Percentiles rank a stretch among this genome's conserved stretches.
These are phyloP conservation scores for Colletotrichum lentis DNA, from an alignment of 2,329 filamentous ascomycete species.

Conservation along the genomic window DNA sequence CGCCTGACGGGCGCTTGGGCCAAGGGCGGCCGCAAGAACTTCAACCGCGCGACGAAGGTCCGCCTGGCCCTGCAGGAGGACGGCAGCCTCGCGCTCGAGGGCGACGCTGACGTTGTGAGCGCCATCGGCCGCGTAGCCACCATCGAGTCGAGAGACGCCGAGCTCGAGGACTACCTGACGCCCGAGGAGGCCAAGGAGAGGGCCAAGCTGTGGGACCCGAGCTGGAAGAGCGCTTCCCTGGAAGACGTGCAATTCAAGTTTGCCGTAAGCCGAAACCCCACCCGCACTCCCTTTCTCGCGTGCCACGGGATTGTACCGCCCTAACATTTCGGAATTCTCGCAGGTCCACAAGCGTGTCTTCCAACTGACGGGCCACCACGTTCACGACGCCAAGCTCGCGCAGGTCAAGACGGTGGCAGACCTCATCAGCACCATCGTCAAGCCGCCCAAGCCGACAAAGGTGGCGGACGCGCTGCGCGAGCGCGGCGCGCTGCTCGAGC, in stretches of 20 bases:
- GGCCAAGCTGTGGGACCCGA: constrained; percentile 57
- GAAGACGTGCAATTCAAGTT: constrained; percentile 71
- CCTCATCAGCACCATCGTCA: constrained; percentile 63
- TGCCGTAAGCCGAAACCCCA: constrained; percentile 64
- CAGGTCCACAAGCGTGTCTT: constrained; percentile 83
- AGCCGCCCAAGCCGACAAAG: constrained; percentile 65
- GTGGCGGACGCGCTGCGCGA: constrained; percentile 67
- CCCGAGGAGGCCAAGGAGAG: constrained; percentile 54
- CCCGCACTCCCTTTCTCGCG: neutral
- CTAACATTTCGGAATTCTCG: neutral
- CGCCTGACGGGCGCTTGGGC: constrained; percentile 43
- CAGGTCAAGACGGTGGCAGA: constrained; percentile 62
- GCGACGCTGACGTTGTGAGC: constrained; percentile 44
- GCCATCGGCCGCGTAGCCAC: constrained; percentile 38
- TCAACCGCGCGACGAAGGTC: constrained; percentile 48
- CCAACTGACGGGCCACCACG: constrained; percentile 79
- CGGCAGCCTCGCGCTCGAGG: constrained; percentile 52
- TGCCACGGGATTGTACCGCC: neutral
- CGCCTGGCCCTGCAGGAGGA: constrained; percentile 51
- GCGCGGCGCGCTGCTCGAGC: constrained; percentile 55
- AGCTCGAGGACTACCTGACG: constrained; percentile 43
- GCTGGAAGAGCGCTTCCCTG: constrained; percentile 68
- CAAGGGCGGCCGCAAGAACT: constrained; percentile 42
- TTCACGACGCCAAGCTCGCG: constrained; percentile 75
- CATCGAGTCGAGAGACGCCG: constrained; percentile 38